Conservation (phyloP, 208 protist species). For the Acanthamoeba castellanii region DNA sequence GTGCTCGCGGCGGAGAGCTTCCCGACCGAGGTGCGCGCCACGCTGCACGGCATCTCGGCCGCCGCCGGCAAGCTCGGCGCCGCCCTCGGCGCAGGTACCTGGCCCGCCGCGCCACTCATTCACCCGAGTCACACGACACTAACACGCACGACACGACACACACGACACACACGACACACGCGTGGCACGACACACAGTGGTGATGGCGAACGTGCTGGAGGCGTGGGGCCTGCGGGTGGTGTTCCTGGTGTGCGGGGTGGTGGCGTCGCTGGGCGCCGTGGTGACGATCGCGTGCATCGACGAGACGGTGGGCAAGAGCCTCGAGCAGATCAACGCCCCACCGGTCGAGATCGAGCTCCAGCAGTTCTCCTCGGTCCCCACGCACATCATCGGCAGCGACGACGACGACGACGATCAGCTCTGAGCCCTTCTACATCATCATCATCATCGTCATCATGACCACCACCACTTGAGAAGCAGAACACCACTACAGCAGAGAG, state of each 20-base stretch:
- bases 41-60: constrained; percentile 88
- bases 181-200: not conserved
- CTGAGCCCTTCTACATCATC: too few species aligned
- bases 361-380: constrained; percentile 6
- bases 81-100: constrained; percentile 78
- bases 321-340: constrained; percentile 56
- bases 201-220: constrained; percentile 58
- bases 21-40: constrained; percentile 84
- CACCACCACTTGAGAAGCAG: too few species aligned
- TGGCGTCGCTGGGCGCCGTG: constrained; percentile 71
- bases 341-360: constrained; percentile 1
- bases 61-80: constrained; percentile 88
- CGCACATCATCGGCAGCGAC: not conserved
- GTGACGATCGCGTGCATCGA: constrained; percentile 74
- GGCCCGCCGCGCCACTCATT: too few species aligned
- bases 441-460: too few species aligned
- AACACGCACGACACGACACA: too few species aligned
- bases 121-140: not conserved
- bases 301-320: constrained; percentile 73
- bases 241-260: constrained; percentile 71
- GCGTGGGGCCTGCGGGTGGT: constrained; percentile 75
- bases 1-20: constrained; percentile 88
- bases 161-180: not conserved
- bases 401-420: too few species aligned
- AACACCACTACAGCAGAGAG: too few species aligned